Base-by-base conservation (phyloP, 768 basidiomycete species). In the Kwoniella pini region DNA sequence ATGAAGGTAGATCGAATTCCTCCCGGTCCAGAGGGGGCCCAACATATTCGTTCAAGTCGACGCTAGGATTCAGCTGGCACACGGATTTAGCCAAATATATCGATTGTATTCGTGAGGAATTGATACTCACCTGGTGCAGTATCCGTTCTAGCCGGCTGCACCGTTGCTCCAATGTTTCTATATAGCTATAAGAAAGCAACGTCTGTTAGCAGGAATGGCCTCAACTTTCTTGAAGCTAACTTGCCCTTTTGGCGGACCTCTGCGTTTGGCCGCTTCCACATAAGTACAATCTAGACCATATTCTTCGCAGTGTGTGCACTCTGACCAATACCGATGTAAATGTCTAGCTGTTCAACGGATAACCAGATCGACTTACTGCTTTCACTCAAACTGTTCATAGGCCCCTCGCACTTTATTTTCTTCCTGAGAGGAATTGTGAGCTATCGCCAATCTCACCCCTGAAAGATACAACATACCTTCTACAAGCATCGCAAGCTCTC, bases 321-420 rank as follows among this genome's bases (percentile, higher is more conserved):
- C 65, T 70, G 54, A 40, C 30, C n/a, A 24, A n/a, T 50, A 5
- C 28, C 26, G 26, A 21, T 13, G 38, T 39, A 33, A 11, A 52
- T 63, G 44, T 62, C 50, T 48, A 21, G 42, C 17, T 26, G 10
- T 17, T 19, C 26, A n/a, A n/a, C n/a, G n/a, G n/a, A n/a, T n/a
- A 22, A 57, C 19, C 6, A 13, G 43, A 22, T 26, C 7, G 49
- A 70, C 72, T 52, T 45, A 71, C 69, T 72, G 38, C 60, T 70
- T 22, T 64, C 28, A 44, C 66, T 63, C 39, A 64, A 33, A 44
- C 71, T 70, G 51, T 70, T 70, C 69, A 75, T 73, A 15, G 72
- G 73, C 38, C 64, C 60, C 42, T 78, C 79, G 86, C 87, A 89
- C 78, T 87, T 82, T 76, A 89, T 87, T 87, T 93, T 93, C 82